Evolutionary conservation across 2,329 filamentous ascomycete species (phyloP).

Genomic region (Beauveria asiatica): DNA sequence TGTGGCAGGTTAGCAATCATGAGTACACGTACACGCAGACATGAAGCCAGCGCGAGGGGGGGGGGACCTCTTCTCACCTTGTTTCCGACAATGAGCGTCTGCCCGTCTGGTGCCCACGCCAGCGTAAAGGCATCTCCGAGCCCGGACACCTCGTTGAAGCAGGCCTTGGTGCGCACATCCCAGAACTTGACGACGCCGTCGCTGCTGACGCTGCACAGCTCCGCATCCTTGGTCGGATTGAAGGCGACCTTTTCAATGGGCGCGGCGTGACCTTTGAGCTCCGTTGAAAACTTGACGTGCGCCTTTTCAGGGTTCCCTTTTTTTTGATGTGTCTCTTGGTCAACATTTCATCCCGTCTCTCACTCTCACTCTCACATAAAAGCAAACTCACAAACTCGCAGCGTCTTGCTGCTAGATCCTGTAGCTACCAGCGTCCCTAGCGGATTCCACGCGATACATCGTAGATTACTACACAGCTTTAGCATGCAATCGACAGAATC

Average conservation of each 20-base stretch:
- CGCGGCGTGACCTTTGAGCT: conserved; percentile 59
- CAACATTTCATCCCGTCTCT: not conserved
- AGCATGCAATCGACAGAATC: conserved; percentile 6
- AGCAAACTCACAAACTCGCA: conserved; percentile 58
- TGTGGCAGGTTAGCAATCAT: conserved; percentile 19
- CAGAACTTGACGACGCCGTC: conserved; percentile 72
- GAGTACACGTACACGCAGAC: not conserved
- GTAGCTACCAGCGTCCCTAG: conserved; percentile 77
- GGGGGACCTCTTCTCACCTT: conserved; percentile 41
- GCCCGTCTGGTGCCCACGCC: conserved; percentile 65
- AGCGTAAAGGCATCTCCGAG: conserved; percentile 62
- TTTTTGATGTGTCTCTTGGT: not conserved
- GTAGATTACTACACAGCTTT: conserved; percentile 43
- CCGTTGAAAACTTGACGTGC: conserved; percentile 65
- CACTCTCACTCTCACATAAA: not conserved
- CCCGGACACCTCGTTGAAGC: conserved; percentile 59
- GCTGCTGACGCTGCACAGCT: conserved; percentile 64
- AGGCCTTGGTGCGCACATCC: conserved; percentile 67
- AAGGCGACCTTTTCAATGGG: conserved; percentile 69
- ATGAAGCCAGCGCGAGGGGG: too few species aligned
- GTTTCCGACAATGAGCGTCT: conserved; percentile 61
- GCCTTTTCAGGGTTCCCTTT: conserved; percentile 70
- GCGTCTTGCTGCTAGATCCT: conserved; percentile 58
- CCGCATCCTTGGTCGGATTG: conserved; percentile 67
- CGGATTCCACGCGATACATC: conserved; percentile 83